phyloP scores from a whole-genome alignment of 352 stramenopile species.

The Globisporangium lucens region DNA sequence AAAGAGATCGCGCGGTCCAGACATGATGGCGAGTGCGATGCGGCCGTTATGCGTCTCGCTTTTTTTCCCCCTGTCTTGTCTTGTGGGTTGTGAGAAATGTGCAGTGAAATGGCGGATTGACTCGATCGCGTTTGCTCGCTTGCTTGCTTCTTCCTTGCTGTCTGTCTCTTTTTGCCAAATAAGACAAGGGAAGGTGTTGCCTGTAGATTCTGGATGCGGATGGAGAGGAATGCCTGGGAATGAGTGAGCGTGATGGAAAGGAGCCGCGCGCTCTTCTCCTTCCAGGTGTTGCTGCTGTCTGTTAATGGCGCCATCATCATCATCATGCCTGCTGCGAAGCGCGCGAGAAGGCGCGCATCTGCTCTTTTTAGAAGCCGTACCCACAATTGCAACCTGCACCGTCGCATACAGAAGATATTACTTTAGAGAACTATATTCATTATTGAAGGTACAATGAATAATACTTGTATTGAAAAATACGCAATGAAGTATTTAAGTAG shows the following conservation, averaged over 20 bases:
- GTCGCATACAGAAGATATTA: not conserved
- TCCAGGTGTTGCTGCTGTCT: not conserved
- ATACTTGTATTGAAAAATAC: too few species aligned
- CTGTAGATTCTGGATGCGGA: not conserved
- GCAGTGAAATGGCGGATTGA: not conserved
- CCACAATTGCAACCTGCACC: not conserved
- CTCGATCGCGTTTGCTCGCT: not conserved
- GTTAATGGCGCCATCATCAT: not conserved
- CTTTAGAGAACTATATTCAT: not conserved
- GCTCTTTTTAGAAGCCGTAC: slow-evolving; percentile 7
- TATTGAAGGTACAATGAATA: not conserved
- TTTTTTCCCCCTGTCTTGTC: not conserved
- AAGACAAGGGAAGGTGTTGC: too few species aligned
- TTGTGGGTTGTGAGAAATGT: not conserved
- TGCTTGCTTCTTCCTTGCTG: not conserved
- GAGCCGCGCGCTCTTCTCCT: not conserved
- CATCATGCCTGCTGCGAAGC: not conserved
- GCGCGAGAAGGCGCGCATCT: not conserved
- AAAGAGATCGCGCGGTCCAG: slow-evolving; percentile 9
- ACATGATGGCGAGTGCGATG: not conserved
- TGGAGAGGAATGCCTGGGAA: not conserved
- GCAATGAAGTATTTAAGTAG: not conserved
- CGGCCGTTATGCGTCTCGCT: not conserved
- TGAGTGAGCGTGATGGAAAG: slow-evolving; percentile 1
- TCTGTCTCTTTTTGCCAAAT: not conserved